Base-by-base conservation (phyloP, 2,329 filamentous ascomycete species). In the Fusarium burgessii region DNA sequence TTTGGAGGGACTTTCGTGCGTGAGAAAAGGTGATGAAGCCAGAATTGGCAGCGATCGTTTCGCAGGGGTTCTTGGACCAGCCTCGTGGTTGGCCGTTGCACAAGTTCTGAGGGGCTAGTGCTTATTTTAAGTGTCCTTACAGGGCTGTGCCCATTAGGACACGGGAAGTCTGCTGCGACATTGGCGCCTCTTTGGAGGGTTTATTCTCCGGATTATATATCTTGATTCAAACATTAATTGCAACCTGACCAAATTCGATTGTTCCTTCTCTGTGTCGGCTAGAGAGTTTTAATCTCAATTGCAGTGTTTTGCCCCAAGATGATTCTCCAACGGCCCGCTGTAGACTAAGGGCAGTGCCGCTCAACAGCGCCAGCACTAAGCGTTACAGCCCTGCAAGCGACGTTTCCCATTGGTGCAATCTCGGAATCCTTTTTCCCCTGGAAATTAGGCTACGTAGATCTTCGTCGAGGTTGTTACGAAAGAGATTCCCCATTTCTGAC, bases 21-120 rank as follows among this genome's bases (percentile, higher is more conserved):
- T 35, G 15, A 64, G 23, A 49, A 63, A 32, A 47, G 45, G 23
- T 36, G 40, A 52, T 42, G 29, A 20, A 17, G 35, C 62, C 43
- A 51, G 38, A 60, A 52, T 66, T 59, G 25, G 62, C 27, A 66
- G 60, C 50, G 45, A 51, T 60, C 52, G 35, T 43, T 66, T 35
- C 17, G 11, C 35, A 51, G 32, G 52, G 62, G 40, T 59, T 29
- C 13, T 15, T 40, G 12, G 3, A n/a, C 17, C 8, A 12, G 12
- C 45, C 29, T 32, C 20, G 29, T 43, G 45, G 32, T 61, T 61
- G 35, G 32, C 45, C 32, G 56, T 15, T 60, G 33, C n/a, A 49
- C 33, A 12, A 23, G 35, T 38, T 36, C 41, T 50, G 62, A 66
- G 29, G 61, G 45, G 57, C 23, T 66, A 66, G 62, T 13, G 62